These are phyloP conservation scores for Kuraishia molischiana DNA, from an alignment of 805 yeast genomes.

Conservation along the genomic window DNA sequence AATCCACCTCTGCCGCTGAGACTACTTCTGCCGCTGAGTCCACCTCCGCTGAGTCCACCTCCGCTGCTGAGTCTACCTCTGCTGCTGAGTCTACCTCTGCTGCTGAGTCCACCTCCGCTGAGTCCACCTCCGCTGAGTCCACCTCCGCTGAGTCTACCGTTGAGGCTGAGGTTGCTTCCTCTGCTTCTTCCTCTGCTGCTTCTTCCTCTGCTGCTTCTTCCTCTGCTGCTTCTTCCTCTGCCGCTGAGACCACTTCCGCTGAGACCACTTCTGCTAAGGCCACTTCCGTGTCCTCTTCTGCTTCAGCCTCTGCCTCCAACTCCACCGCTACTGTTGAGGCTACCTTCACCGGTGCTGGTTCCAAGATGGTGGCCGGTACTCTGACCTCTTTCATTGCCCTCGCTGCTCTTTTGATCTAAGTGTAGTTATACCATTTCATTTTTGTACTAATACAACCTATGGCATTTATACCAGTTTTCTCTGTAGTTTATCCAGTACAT, in stretches of 20 bases:
- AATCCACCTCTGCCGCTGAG: no score
- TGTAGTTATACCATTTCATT: no score
- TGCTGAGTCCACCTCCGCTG: constrained; percentile 19
- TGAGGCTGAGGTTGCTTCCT: no score
- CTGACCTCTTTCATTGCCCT: constrained; percentile 6
- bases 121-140: constrained; percentile 8
- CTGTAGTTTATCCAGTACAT: no score
- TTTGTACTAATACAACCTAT: no score
- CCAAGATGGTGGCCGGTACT: constrained; percentile 5
- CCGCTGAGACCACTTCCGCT: constrained; percentile 7
- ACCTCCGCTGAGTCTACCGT: no score
- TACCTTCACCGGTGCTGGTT: constrained; percentile 5
- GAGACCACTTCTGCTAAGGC: constrained; percentile 6
- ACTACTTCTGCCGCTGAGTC: constrained; percentile 8
- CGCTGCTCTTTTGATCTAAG: constrained; percentile 7
- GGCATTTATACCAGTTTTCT: no score
- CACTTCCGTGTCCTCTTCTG: constrained; percentile 5
- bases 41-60: constrained; percentile 7
- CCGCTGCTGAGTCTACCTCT: no score
- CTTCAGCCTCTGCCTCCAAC: constrained; percentile 7
- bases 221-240: constrained; percentile 6
- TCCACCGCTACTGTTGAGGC: constrained; percentile 3
- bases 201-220: constrained; percentile 7
- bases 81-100: constrained; percentile 13
- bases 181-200: constrained; percentile 17